phyloP scores from a whole-genome alignment of 2,329 filamentous ascomycete genomes.

The Apiospora aurea region DNA sequence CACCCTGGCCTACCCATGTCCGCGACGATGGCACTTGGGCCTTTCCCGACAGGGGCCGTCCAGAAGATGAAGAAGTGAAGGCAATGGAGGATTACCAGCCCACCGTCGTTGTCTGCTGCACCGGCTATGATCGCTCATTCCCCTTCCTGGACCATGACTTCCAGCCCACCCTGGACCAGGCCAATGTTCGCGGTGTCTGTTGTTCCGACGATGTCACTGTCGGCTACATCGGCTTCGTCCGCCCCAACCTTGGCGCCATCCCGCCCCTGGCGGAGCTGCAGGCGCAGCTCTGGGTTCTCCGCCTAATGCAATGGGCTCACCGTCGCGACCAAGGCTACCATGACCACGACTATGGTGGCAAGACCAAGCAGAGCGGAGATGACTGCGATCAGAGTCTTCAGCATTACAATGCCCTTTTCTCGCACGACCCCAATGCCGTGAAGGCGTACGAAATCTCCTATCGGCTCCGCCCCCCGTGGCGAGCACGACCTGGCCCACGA shows the following conservation, averaged over 20 bases:
- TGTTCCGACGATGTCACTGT: conserved; percentile 46
- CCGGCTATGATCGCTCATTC: conserved; percentile 53
- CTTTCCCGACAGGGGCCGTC: conserved; percentile 43
- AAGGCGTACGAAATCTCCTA: conserved; percentile 49
- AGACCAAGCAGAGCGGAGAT: background rate
- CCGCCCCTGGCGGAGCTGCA: conserved; percentile 57
- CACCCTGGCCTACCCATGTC: conserved; percentile 51
- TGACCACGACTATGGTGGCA: background rate
- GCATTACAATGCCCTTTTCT: conserved; percentile 28
- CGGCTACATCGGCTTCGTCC: conserved; percentile 56
- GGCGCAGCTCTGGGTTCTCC: conserved; percentile 54
- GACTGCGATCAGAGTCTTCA: conserved; percentile 25
- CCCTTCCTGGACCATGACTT: conserved; percentile 48
- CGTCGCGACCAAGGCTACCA: conserved; percentile 30
- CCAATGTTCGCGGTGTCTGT: conserved; percentile 62
- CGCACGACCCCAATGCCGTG: conserved; percentile 36
- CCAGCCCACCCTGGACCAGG: conserved; percentile 51
- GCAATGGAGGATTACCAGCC: conserved; percentile 42
- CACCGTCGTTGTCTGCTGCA: conserved; percentile 55
- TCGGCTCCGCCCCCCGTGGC: conserved; percentile 44
- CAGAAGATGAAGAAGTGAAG: conserved; percentile 39
- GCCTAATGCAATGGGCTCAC: conserved; percentile 42
- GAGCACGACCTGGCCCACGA: conserved; percentile 43
- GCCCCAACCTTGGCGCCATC: conserved; percentile 53
- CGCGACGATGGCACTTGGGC: conserved; percentile 45